Base-by-base conservation (phyloP, 2,329 filamentous ascomycete genomes). In the Alternaria sp. region DNA sequence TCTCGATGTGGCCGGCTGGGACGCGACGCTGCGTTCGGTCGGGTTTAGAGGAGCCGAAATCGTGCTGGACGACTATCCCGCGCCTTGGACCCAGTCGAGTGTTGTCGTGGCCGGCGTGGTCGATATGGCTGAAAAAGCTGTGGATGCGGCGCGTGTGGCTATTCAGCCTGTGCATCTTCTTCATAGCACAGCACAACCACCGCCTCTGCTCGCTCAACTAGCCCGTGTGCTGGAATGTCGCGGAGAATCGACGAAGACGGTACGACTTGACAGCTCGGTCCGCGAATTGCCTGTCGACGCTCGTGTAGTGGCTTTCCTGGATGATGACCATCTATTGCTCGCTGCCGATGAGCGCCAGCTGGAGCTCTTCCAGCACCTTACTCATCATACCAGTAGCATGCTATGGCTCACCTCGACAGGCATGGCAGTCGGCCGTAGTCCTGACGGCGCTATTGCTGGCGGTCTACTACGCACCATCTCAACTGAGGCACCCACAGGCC, bases 11-110 rank as follows among this genome's bases (percentile, higher is more conserved):
- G 61, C 63, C 1, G 15, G 23, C 18, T 83, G 82, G 82, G 64
- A 79, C 44, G 45, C 51, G 2, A 50, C 75, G 10, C 68, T 84
- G 47, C 53, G 56, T 9, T 57, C 68, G 3, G 67, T 73, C n/a
- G 80, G 79, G 7, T 82, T 82, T 57, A 61, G 64, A 0, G 74
- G 77, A 2, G 45, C 70, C 10, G 76, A 82, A 15, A 46, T 71
- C 43, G 59, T 71, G 9, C 50, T 70, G 6, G 55, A 60, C n/a
- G 65, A 70, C 25, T 62, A 63, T n/a, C 33, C 33, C 33, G 14
- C 33, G 43, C 45, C 8, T 23, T 45, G 33, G 56, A 47, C 23
- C 44, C 44, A 59, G 33, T 37, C 33, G 33, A 37, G 14, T 37
- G 33, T 37, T 37, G 7, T 37, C 15, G 33, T 37, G 33, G 33